Conservation (phyloP, 2,329 filamentous ascomycete genomes). For the Fusarium sp. region DNA sequence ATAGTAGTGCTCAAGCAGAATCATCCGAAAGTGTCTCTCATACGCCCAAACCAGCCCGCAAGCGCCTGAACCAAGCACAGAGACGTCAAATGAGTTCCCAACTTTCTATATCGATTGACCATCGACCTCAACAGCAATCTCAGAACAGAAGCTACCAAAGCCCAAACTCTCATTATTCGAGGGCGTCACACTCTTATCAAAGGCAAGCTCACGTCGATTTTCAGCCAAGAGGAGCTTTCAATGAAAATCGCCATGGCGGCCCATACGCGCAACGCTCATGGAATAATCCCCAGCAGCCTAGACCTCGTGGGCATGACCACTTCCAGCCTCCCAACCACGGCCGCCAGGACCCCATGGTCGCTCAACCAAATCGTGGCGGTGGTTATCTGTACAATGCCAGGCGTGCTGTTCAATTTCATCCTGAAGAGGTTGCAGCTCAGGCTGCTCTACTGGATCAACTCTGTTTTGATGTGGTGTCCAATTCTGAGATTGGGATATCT, state of each 20-base stretch:
- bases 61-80: constrained; percentile 72
- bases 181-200: constrained; percentile 39
- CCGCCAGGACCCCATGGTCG: constrained; percentile 11
- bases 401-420: constrained; percentile 48
- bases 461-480: constrained; percentile 59
- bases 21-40: constrained; percentile 18
- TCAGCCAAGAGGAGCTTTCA: constrained; percentile 29
- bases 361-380: constrained; percentile 26
- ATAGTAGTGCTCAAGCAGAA: not conserved
- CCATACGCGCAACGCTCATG: constrained; percentile 36
- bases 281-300: constrained; percentile 37
- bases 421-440: constrained; percentile 63
- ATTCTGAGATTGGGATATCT: constrained; percentile 69
- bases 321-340: constrained; percentile 8
- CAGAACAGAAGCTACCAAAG: constrained; percentile 48
- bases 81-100: constrained; percentile 72
- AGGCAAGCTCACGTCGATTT: constrained; percentile 41
- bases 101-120: constrained; percentile 66
- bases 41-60: constrained; percentile 53
- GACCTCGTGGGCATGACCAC: constrained; percentile 46
- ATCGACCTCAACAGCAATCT: constrained; percentile 48
- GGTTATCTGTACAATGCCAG: constrained; percentile 40
- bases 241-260: constrained; percentile 29
- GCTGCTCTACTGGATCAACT: constrained; percentile 62
- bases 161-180: constrained; percentile 46